Percentiles rank a stretch among this genome's conserved stretches.
Evolutionary conservation across 805 yeast species (phyloP).

Genomic region (Monosporozyma unispora): DNA sequence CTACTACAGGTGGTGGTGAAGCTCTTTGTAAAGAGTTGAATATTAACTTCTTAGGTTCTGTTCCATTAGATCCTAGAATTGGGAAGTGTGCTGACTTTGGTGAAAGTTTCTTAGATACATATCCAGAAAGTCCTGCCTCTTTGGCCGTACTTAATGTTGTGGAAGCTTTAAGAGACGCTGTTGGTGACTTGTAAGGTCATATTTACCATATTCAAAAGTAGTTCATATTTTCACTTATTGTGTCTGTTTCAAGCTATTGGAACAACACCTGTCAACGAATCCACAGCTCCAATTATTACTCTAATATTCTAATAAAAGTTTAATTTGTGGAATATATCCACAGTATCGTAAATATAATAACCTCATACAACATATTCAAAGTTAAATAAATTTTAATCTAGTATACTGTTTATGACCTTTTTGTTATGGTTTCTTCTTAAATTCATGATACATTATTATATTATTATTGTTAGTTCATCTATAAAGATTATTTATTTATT

Average conservation of each 20-base stretch:
- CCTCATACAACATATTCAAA: background rate
- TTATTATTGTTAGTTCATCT: background rate
- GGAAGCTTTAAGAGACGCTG: slow-evolving; percentile 52
- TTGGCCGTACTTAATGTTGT: slow-evolving; percentile 79
- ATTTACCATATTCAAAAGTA: background rate
- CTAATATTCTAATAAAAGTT: background rate
- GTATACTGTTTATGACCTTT: background rate
- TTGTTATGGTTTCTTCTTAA: no score
- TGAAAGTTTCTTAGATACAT: slow-evolving; percentile 67
- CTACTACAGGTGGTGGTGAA: slow-evolving; percentile 96
- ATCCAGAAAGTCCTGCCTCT: slow-evolving; percentile 91
- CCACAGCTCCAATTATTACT: background rate
- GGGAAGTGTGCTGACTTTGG: slow-evolving; percentile 87
- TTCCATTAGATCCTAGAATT: slow-evolving; percentile 92
- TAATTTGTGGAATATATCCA: background rate
- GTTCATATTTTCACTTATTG: background rate
- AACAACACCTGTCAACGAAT: background rate
- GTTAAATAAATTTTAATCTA: background rate
- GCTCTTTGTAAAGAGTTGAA: slow-evolving; percentile 70
- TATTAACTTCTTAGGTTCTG: slow-evolving; percentile 78
- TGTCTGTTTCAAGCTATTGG: background rate
- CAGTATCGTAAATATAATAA: no score
- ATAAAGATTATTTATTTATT: background rate
- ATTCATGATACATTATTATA: background rate
- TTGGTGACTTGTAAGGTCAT: slow-evolving; percentile 27